Evolutionary conservation across 129 eudicot genomes (phyloP).

Genomic region (Tagetes erecta): DNA sequence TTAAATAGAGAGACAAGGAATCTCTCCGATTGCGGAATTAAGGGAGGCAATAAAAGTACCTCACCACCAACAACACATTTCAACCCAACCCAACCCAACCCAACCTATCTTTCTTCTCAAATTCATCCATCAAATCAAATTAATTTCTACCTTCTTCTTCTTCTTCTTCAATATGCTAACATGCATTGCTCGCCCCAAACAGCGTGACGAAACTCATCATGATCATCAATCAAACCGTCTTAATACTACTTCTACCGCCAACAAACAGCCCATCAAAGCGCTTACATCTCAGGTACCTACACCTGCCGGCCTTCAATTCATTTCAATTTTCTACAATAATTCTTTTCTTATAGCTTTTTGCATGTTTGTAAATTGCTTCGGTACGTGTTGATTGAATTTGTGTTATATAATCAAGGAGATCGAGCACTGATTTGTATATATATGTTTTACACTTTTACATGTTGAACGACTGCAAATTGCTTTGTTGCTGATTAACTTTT

Average conservation of each 20-base stretch:
- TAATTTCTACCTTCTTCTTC: no score
- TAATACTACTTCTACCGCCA: conserved; percentile 29
- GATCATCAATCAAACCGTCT: conserved; percentile 21
- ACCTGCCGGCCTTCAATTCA: not conserved
- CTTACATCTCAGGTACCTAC: conserved; percentile 48
- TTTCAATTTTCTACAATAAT: not conserved
- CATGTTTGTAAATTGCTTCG: not conserved
- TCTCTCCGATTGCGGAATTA: conserved; percentile 32
- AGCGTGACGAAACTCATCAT: conserved; percentile 27
- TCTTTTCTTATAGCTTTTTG: not conserved
- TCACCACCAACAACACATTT: conserved; percentile 26
- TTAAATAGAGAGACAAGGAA: conserved; percentile 31
- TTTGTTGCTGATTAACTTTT: conserved; percentile 15
- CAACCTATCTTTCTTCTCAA: no score
- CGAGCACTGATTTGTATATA: no score
- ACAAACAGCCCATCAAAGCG: conserved; percentile 46
- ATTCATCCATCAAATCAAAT: not conserved
- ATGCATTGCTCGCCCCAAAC: conserved; percentile 54
- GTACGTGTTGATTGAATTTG: not conserved
- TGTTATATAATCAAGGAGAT: no score
- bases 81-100: no score
- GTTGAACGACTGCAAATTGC: not conserved
- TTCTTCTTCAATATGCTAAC: conserved; percentile 35
- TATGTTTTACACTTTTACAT: no score
- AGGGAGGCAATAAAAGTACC: conserved; percentile 30